These are phyloP conservation scores for Cryptococcus sp. DNA, from an alignment of 1,284 basidiomycete genomes.

Conservation along the genomic window DNA sequence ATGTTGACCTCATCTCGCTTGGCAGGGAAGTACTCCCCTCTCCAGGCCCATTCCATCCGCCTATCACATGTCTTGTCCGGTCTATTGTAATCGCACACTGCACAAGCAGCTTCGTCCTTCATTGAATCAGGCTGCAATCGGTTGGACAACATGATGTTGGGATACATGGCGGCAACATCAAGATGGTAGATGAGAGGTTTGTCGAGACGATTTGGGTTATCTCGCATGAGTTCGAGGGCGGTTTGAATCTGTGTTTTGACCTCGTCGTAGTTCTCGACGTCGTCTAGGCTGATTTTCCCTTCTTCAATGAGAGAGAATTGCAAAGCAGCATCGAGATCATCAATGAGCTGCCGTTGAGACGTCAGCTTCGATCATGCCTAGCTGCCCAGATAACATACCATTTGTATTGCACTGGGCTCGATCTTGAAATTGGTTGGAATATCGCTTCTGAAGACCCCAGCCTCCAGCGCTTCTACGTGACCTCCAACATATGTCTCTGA, in stretches of 20 bases:
- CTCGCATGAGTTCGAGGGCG: constrained; percentile 85
- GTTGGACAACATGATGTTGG: constrained; percentile 99
- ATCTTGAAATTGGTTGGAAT: constrained; percentile 96
- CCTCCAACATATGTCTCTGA: constrained; percentile 99
- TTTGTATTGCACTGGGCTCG: constrained; percentile 79
- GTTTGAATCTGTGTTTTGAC: constrained; percentile 77
- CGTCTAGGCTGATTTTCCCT: constrained; percentile 74
- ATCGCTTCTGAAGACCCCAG: constrained; percentile 96
- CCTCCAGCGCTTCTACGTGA: constrained; percentile 97
- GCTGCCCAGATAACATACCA: constrained; percentile 58
- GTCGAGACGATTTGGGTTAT: constrained; percentile 84
- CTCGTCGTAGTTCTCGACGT: constrained; percentile 93
- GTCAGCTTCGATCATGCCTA: constrained; percentile 5
- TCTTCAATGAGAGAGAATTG: constrained; percentile 89
- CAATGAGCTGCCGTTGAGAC: constrained; percentile 68
- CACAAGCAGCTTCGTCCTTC: constrained; percentile 94
- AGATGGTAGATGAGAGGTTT: constrained; percentile 97
- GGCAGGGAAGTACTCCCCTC: constrained; percentile 98
- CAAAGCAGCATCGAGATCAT: constrained; percentile 89
- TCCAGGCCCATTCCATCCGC: constrained; percentile 96
- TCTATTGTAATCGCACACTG: constrained; percentile 97
- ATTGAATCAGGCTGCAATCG: constrained; percentile 98
- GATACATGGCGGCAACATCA: constrained; percentile 99
- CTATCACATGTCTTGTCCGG: constrained; percentile 95
- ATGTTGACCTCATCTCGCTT: constrained; percentile 98